These are phyloP conservation scores for Flaveria brownii DNA, from an alignment of 129 eudicot genomes.

Conservation along the genomic window DNA sequence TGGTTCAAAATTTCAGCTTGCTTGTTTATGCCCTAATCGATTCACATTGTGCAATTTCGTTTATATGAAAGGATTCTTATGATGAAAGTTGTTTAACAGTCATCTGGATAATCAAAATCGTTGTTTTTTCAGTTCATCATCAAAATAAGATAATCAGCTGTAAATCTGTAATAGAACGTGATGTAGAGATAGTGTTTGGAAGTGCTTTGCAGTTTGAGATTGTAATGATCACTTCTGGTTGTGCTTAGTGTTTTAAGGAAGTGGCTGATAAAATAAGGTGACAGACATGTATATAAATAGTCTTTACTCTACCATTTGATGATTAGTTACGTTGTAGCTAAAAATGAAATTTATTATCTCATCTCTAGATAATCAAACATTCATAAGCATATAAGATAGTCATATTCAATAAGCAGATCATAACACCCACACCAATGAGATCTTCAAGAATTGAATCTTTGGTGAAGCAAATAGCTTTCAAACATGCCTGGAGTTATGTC, in stretches of 20 bases:
- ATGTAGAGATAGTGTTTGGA: background rate
- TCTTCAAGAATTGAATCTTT: background rate
- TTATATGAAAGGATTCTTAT: background rate
- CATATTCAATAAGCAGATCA: too few relatives aligned
- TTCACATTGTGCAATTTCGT: slow-evolving; percentile 30
- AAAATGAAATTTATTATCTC: background rate
- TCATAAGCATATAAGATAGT: background rate
- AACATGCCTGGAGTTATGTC: slow-evolving; percentile 5
- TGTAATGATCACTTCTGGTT: background rate
- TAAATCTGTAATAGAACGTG: too few relatives aligned
- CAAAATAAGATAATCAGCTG: too few relatives aligned
- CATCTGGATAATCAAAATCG: too few relatives aligned
- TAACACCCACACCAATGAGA: too few relatives aligned
- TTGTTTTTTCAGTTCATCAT: too few relatives aligned
- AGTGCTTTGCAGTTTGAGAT: background rate
- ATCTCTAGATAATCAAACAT: background rate
- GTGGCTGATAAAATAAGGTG: background rate
- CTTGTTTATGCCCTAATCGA: slow-evolving; percentile 15
- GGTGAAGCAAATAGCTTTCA: background rate
- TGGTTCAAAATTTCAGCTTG: background rate
- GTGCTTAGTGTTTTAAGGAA: background rate
- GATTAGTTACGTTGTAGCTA: background rate
- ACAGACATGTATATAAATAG: background rate
- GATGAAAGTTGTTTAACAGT: background rate
- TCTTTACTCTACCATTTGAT: background rate